Evolutionary conservation across 805 yeast species (phyloP).

Genomic region (Dipodascopsis uninucleata): DNA sequence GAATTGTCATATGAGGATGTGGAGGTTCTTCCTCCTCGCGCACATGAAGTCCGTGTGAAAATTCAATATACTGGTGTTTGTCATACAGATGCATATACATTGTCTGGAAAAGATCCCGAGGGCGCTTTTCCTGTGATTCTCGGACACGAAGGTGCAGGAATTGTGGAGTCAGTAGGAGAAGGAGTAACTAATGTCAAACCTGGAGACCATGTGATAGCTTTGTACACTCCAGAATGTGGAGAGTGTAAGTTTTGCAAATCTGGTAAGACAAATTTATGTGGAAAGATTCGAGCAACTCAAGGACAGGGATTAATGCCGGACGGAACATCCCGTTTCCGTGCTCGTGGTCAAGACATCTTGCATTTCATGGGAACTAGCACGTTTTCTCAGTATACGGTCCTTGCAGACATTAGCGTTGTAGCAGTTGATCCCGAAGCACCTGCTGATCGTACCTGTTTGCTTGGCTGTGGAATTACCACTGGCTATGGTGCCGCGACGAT

Average conservation of each 20-base stretch:
- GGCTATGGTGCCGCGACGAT: conserved; percentile 97
- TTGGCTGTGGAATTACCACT: conserved; percentile 98
- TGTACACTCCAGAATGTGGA: conserved; percentile 95
- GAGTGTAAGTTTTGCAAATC: conserved; percentile 92
- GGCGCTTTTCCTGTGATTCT: conserved; percentile 88
- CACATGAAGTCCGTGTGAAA: conserved; percentile 95
- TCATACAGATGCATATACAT: conserved; percentile 96
- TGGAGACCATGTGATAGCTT: conserved; percentile 90
- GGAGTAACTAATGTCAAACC: conserved; percentile 85
- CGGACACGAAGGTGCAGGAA: conserved; percentile 99
- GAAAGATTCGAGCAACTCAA: conserved; percentile 93
- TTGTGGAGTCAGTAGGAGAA: conserved; percentile 92
- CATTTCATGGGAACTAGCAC: conserved; percentile 99
- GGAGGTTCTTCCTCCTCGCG: conserved; percentile 89
- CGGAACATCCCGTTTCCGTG: conserved; percentile 86
- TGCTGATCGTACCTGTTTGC: conserved; percentile 79
- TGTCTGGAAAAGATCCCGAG: conserved; percentile 93
- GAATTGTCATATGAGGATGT: conserved; percentile 79
- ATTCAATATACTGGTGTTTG: conserved; percentile 89
- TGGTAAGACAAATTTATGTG: conserved; percentile 96
- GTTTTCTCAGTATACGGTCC: conserved; percentile 95
- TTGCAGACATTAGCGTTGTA: conserved; percentile 94
- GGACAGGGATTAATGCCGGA: conserved; percentile 99
- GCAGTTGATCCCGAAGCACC: conserved; percentile 86
- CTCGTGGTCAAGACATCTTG: conserved; percentile 71